These are phyloP conservation scores for Penicillium verrucosum DNA, from an alignment of 2,329 filamentous ascomycete species.

Conservation along the genomic window DNA sequence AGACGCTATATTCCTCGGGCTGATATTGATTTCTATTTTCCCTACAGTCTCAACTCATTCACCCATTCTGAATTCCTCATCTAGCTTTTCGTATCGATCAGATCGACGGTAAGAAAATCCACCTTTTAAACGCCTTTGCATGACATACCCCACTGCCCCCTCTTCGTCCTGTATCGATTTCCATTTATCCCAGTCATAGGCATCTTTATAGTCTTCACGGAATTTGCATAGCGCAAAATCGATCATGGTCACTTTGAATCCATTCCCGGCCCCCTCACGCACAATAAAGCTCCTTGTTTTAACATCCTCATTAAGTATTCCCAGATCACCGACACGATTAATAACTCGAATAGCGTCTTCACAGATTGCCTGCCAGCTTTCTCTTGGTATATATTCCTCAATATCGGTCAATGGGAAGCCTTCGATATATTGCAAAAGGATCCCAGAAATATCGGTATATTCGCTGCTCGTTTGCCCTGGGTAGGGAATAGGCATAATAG, in stretches of 20 bases:
- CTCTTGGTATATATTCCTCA: neutral
- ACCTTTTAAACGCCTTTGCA: neutral
- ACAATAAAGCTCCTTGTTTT: neutral
- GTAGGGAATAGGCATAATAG: neutral
- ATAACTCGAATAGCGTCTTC: neutral
- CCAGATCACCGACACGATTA: neutral
- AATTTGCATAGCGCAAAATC: slow-evolving; percentile 9
- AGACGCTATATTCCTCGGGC: neutral
- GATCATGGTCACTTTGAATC: slow-evolving; percentile 6
- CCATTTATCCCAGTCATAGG: neutral
- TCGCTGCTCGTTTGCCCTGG: neutral
- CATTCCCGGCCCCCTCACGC: neutral
- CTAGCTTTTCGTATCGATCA: neutral
- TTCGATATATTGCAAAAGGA: neutral
- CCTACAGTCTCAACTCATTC: neutral
- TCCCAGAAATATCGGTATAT: slow-evolving; percentile 4
- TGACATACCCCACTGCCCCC: neutral
- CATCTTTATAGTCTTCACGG: neutral
- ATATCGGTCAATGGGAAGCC: neutral
- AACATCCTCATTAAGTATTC: neutral
- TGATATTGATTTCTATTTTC: neutral
- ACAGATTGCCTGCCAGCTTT: neutral
- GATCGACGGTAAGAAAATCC: neutral
- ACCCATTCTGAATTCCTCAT: neutral
- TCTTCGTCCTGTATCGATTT: neutral